Conservation (phyloP, 805 yeast genomes). For the Metschnikowia shivogae region DNA sequence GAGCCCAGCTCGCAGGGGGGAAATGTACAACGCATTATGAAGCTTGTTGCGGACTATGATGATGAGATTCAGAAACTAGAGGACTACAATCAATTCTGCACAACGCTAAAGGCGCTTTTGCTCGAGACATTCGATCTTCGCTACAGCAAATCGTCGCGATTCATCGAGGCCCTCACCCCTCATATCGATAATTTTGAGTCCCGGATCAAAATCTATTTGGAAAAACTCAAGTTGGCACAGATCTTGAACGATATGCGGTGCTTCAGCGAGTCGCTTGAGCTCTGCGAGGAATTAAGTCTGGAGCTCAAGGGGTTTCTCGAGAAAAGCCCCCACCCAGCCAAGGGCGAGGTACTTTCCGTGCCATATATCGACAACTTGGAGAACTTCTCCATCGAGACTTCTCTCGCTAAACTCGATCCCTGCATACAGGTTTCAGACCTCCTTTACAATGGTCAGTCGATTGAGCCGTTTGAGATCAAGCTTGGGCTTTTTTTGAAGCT, state of each 20-base stretch:
- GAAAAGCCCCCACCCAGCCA: not conserved
- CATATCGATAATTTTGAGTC: conserved; percentile 24
- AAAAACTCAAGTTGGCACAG: conserved; percentile 49
- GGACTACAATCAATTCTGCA: conserved; percentile 45
- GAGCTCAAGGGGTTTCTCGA: conserved; percentile 15
- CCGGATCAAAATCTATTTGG: conserved; percentile 26
- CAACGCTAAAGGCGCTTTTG: conserved; percentile 45
- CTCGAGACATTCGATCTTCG: conserved; percentile 47
- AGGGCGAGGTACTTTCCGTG: not conserved
- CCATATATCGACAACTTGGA: conserved; percentile 4
- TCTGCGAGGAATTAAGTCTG: conserved; percentile 45
- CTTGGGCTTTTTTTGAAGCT: conserved; percentile 33
- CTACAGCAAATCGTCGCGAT: conserved; percentile 13
- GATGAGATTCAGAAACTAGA: conserved; percentile 41
- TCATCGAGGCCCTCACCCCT: conserved; percentile 20
- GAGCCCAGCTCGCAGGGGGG: conserved; percentile 12
- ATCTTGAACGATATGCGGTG: conserved; percentile 53
- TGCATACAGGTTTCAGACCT: conserved; percentile 7
- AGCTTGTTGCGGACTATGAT: conserved; percentile 34
- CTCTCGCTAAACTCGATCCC: conserved; percentile 4
- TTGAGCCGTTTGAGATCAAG: conserved; percentile 9
- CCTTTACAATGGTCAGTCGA: conserved; percentile 6
- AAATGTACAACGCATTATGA: conserved; percentile 20
- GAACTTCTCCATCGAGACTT: conserved; percentile 9
- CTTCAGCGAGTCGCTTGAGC: conserved; percentile 54